phyloP scores from a whole-genome alignment of 1,284 basidiomycete species.

The Rhodotorula sp. region DNA sequence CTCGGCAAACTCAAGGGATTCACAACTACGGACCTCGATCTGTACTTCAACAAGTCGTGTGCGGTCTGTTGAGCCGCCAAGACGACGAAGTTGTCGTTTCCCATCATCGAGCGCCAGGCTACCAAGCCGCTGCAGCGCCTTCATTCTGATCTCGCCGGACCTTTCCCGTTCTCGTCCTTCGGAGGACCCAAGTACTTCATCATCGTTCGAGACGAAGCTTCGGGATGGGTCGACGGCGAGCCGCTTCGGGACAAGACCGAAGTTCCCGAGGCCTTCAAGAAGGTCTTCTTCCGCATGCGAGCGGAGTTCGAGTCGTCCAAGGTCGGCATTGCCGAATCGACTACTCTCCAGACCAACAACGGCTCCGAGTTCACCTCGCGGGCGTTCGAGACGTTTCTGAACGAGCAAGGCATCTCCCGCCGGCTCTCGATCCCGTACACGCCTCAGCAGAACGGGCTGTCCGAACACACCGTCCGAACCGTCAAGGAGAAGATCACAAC shows the following conservation, averaged over 20 bases:
- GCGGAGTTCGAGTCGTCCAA: not conserved
- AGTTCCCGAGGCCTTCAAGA: not conserved
- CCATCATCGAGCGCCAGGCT: not conserved
- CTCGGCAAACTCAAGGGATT: constrained; percentile 1
- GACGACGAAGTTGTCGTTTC: not conserved
- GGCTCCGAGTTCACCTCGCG: not conserved
- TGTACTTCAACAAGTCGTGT: not conserved
- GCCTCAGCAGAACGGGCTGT: constrained; percentile 48
- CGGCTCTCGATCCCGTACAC: constrained; percentile 51
- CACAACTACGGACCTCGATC: constrained; percentile 2
- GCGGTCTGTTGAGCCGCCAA: not conserved
- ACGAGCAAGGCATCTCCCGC: constrained; percentile 43
- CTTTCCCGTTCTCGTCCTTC: not conserved
- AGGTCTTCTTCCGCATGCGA: not conserved
- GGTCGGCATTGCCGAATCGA: not conserved
- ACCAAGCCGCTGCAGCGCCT: not conserved
- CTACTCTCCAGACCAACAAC: constrained; percentile 4
- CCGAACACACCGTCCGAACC: constrained; percentile 46
- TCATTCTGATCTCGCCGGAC: constrained; percentile 11
- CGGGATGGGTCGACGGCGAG: constrained; percentile 3
- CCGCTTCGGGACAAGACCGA: constrained; percentile 3
- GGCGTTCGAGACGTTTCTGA: not conserved
- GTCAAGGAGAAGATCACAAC: constrained; percentile 43
- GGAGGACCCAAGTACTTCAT: constrained; percentile 5
- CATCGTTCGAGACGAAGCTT: not conserved